Evolutionary conservation across 352 stramenopile genomes (phyloP).

Genomic region (Phytophthora citrophthora): DNA sequence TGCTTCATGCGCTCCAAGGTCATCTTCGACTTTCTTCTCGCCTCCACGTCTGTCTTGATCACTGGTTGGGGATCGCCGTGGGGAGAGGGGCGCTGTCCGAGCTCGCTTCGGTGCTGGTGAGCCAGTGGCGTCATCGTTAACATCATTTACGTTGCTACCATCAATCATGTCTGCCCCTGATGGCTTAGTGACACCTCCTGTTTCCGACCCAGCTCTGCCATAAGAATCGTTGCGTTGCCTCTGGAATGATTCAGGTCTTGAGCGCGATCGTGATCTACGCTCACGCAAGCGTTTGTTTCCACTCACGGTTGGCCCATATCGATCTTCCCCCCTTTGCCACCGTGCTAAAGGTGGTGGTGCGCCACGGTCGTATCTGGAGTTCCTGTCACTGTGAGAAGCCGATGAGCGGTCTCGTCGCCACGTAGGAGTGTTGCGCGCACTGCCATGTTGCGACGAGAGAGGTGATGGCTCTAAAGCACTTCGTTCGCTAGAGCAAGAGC

Average conservation of each 20-base stretch:
- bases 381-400: constrained; percentile 11
- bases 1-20: not conserved
- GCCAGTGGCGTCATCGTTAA: not conserved
- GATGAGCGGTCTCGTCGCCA: constrained; percentile 24
- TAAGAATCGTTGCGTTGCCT: constrained; percentile 4
- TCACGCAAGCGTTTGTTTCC: constrained; percentile 22
- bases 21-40: not conserved
- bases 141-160: not conserved
- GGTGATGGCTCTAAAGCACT: constrained; percentile 25
- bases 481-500: constrained; percentile 49
- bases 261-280: constrained; percentile 29
- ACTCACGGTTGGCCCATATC: constrained; percentile 9
- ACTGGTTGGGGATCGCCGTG: constrained; percentile 4
- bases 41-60: not conserved
- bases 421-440: constrained; percentile 13
- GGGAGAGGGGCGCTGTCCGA: constrained; percentile 1
- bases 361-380: constrained; percentile 13
- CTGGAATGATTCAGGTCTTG: constrained; percentile 15
- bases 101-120: constrained; percentile 10
- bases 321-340: constrained; percentile 4
- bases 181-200: not conserved
- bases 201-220: constrained; percentile 2
- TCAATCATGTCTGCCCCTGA: not conserved
- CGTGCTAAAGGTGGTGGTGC: not conserved
- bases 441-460: constrained; percentile 23